Percentiles rank a stretch among this genome's conserved stretches.
These are phyloP conservation scores for Alternaria ventricosa DNA, from an alignment of 2,329 filamentous ascomycete species.

Conservation along the genomic window DNA sequence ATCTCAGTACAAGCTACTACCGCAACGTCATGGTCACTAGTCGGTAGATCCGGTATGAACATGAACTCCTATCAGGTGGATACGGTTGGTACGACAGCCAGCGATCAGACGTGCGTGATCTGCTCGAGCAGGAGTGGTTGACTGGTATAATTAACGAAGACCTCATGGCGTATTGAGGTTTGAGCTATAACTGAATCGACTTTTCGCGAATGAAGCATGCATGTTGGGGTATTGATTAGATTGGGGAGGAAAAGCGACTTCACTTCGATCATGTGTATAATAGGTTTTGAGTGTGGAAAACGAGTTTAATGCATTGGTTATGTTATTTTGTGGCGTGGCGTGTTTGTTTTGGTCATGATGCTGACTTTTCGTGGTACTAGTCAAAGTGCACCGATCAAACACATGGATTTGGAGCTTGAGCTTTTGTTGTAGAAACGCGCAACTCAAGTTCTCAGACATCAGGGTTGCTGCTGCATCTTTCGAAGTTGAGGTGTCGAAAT, in stretches of 20 bases:
- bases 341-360: rapidly evolving
- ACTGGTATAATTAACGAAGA: background rate
- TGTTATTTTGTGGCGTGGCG: background rate
- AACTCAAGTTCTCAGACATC: background rate
- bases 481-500: background rate
- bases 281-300: conserved; percentile 6
- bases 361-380: rapidly evolving
- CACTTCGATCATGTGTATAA: conserved; percentile 12
- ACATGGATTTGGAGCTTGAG: background rate
- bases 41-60: conserved; percentile 2
- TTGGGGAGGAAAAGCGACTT: background rate
- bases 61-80: background rate
- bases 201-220: background rate
- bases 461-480: rapidly evolving
- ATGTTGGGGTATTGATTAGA: background rate
- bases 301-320: background rate
- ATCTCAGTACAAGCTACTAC: conserved; percentile 74
- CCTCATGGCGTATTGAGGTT: background rate
- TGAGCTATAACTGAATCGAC: background rate
- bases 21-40: conserved; percentile 55
- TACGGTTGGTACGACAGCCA: background rate
- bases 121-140: background rate
- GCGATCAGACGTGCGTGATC: background rate
- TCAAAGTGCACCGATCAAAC: background rate
- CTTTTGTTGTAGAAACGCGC: background rate